These are phyloP conservation scores for Thelonectria discophora DNA, from an alignment of 2,329 filamentous ascomycete genomes.

Conservation along the genomic window DNA sequence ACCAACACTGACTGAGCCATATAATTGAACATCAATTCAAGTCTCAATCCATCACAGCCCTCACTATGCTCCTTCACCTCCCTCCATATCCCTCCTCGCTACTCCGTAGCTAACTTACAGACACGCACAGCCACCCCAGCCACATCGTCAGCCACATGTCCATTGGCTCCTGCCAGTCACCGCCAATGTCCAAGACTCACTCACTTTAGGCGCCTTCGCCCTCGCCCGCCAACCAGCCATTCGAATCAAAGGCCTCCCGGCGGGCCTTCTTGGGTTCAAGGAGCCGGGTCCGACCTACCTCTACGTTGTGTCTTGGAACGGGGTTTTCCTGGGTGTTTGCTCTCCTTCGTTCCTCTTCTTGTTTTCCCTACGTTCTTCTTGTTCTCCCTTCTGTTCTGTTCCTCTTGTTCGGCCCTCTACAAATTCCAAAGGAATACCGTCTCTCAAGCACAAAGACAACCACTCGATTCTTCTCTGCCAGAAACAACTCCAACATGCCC, in stretches of 20 bases:
- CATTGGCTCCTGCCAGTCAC: constrained; percentile 1
- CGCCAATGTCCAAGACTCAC: constrained; percentile 25
- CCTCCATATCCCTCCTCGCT: not conserved
- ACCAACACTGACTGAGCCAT: too few species aligned
- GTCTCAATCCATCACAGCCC: too few species aligned
- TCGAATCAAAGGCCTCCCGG: constrained; percentile 27
- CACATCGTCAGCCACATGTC: constrained; percentile 5
- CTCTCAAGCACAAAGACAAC: not conserved
- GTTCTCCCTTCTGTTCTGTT: constrained; percentile 1
- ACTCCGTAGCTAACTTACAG: not conserved
- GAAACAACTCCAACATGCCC: constrained; percentile 44
- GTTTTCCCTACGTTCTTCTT: not conserved
- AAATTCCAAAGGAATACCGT: not conserved
- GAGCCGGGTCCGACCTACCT: too few species aligned
- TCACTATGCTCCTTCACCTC: not conserved
- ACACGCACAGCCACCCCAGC: constrained; percentile 31
- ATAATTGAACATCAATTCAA: too few species aligned
- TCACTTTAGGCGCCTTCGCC: constrained; percentile 27
- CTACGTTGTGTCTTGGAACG: constrained; percentile 24
- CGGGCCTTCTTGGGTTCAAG: constrained; percentile 14
- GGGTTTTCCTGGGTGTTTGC: not conserved
- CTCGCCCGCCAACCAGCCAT: constrained; percentile 36
- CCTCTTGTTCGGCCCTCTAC: constrained; percentile 1
- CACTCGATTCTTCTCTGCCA: not conserved
- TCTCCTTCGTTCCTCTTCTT: not conserved